These are phyloP conservation scores for Mycena pura DNA, from an alignment of 768 basidiomycete genomes.

Conservation along the genomic window DNA sequence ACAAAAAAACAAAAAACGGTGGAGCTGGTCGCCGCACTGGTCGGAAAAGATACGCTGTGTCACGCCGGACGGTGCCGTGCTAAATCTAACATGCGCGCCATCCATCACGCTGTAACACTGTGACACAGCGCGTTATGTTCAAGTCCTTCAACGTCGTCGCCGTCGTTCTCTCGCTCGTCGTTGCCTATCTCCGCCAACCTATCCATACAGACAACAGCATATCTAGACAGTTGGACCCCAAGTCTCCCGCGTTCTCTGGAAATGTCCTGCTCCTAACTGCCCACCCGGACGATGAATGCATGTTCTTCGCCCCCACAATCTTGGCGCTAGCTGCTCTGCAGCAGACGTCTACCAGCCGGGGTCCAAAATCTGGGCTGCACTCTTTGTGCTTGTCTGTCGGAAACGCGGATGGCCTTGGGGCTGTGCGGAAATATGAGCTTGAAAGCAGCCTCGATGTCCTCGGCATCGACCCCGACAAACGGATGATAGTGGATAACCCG, in stretches of 20 bases:
- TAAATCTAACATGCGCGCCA: too few species aligned
- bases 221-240: conserved; percentile 17
- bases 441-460: conserved; percentile 68
- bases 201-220: conserved; percentile 35
- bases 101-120: too few species aligned
- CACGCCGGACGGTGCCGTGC: too few species aligned
- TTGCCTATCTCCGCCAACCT: conserved; percentile 41
- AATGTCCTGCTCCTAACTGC: conserved; percentile 79
- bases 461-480: conserved; percentile 60
- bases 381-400: conserved; percentile 82
- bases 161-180: conserved; percentile 38
- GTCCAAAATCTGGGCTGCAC: conserved; percentile 44
- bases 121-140: too few species aligned
- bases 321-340: conserved; percentile 50
- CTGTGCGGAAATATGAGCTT: conserved; percentile 64
- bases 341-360: conserved; percentile 6
- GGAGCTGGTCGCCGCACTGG: too few species aligned
- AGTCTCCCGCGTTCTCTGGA: conserved; percentile 24
- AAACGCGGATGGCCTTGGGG: conserved; percentile 80
- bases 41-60: too few species aligned
- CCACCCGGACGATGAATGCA: conserved; percentile 93
- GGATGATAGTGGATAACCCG: conserved; percentile 75
- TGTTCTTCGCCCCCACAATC: conserved; percentile 93
- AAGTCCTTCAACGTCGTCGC: conserved; percentile 27
- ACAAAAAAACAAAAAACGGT: too few species aligned